Evolutionary conservation across 2,329 filamentous ascomycete genomes (phyloP), one percentile per base, ranked within the genome.

Genomic region (Pleoardoris graminearum): DNA sequence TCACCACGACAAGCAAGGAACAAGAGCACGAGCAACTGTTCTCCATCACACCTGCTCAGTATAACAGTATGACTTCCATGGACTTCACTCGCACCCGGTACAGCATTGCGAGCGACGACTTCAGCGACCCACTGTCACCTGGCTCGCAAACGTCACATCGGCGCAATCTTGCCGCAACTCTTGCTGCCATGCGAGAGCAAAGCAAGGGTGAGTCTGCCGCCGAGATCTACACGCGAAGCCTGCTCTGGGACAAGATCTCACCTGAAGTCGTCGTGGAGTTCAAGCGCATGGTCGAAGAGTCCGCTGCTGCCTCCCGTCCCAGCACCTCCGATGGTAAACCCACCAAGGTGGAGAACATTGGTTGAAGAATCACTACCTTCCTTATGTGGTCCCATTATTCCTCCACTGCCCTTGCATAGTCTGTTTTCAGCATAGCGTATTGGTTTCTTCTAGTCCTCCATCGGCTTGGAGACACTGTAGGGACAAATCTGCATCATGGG

Each of bases 191-290:
- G 85, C 86, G 90, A 60, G 79, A 79, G 62, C 84, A 82, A 64
- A 83, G 81, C 67, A 90, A 90, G 75, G 84, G 88, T 51, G 77
- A 78, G 62, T 83, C 84, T 46, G 88, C 87, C 42, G 89, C 92
- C 51, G 91, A 97, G 66, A 90, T 97, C 36, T 96, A 96, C 77
- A 95, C 92, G 29, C 85, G 93, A 52, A 96, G 91, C 57, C 82
- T 97, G 56, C 85, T 97, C 52, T 96, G 91, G 90, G 91, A 97
- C 68, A 90, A 92, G 75, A 92, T 97, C 64, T 92, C 94, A 12
- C 83, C 85, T 63, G 91, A 97, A 60, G 91, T 97, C 43, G 91
- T 99, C 48, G 85, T 87, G 63, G 91, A 93, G 72, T 97, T 97
- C 79, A 90, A 89, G 66, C 89, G 90, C 75, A 91, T 96, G 83